These are phyloP conservation scores for Lachnum nothofagi DNA, from an alignment of 2,329 filamentous ascomycete species.

Conservation along the genomic window DNA sequence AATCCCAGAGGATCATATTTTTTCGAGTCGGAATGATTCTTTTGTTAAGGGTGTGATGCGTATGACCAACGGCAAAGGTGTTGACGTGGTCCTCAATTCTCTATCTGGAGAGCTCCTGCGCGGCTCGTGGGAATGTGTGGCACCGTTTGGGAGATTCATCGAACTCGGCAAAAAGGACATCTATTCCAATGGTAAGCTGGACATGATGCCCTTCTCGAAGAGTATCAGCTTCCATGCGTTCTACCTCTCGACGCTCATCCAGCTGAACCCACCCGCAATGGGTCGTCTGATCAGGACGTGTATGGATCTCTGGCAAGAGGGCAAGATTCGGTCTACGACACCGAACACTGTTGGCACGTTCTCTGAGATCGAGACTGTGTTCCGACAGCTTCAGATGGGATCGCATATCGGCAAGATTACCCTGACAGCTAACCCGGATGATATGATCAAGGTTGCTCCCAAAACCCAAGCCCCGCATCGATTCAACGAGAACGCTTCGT, in stretches of 20 bases:
- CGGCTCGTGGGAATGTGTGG: conserved; percentile 35
- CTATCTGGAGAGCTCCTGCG: conserved; percentile 30
- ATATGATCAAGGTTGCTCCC: conserved; percentile 9
- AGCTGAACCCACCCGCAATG: neutral
- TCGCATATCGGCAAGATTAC: conserved; percentile 8
- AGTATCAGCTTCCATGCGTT: conserved; percentile 36
- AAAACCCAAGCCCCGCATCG: conserved; percentile 25
- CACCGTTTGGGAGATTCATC: conserved; percentile 38
- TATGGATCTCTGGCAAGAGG: neutral
- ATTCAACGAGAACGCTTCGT: conserved; percentile 28
- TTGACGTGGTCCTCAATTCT: conserved; percentile 34
- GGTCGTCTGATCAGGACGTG: neutral
- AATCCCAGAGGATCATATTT: conserved; percentile 32
- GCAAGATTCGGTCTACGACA: neutral
- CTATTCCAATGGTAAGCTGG: conserved; percentile 35
- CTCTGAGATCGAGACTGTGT: conserved; percentile 7
- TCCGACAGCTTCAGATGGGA: conserved; percentile 10
- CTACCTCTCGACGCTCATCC: neutral
- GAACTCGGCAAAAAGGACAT: conserved; percentile 40
- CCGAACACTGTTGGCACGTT: neutral
- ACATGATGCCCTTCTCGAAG: conserved; percentile 34
- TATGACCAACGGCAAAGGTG: conserved; percentile 28
- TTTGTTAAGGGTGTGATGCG: conserved; percentile 29
- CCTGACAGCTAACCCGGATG: neutral
- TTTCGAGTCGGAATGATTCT: conserved; percentile 29